These are phyloP conservation scores for Cynara cardunculus DNA, from an alignment of 129 eudicot species.

Conservation along the genomic window DNA sequence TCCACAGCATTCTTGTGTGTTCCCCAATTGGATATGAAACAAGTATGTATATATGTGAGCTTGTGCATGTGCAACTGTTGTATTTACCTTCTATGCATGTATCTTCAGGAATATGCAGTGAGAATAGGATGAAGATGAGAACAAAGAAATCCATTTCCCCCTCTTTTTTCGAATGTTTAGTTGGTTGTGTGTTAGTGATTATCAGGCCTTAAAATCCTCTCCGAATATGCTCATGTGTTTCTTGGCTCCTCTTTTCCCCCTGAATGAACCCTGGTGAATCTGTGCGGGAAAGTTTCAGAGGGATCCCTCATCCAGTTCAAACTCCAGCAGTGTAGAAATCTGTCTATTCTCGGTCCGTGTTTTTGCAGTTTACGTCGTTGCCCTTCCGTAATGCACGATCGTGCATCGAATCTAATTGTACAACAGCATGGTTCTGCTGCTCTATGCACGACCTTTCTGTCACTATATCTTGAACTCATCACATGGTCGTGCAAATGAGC, in stretches of 20 bases:
- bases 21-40: neutral
- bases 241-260: neutral
- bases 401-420: neutral
- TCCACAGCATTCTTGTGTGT: neutral
- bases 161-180: neutral
- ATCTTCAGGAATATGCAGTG: neutral
- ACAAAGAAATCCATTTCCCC: too few species aligned
- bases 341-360: neutral
- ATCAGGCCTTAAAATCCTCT: neutral
- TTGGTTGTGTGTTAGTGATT: neutral
- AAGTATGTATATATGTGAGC: neutral
- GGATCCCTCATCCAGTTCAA: neutral
- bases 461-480: neutral
- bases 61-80: neutral
- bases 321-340: neutral
- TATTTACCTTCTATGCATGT: neutral
- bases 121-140: too few species aligned
- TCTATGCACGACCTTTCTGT: neutral
- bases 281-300: neutral
- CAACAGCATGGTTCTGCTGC: neutral
- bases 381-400: neutral
- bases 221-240: neutral
- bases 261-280: neutral
- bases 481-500: neutral
- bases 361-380: neutral